Evolutionary conservation across 345 rosid genomes (phyloP), one percentile per base, ranked within the genome.

Genomic region (Brassica nigra): DNA sequence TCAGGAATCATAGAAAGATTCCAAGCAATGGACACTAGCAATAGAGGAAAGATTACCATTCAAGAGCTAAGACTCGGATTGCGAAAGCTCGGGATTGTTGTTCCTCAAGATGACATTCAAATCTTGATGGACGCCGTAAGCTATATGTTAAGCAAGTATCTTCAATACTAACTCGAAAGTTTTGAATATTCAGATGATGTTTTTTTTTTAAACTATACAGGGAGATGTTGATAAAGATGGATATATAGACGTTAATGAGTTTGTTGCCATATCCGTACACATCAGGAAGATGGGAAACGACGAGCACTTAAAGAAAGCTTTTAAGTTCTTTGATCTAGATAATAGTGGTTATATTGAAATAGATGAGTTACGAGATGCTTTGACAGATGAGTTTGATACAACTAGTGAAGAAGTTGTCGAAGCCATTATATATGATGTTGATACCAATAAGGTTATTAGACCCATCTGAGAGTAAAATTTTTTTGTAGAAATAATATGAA

Each of bases 101-200:
- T 96, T 72, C 78, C 97, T 4, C 97, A 93, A 67, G 73, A 89
- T 7, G 99, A 96, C 81, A 85, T 95, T 85, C 96, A 91, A 83
- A 93, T 93, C 76, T 83, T 95, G 58, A 95, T 95, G 99, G 98
- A 92, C 6, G 97, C 97, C 9, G 99, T 95, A 85, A 87, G 97
- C 77, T 6, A 68, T 23, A 23, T 23, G 27, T 28, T 10, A 33
- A 58, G 14, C 7, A 8, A 23, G 1, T 57, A 34, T 8, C 14
- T 31, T 8, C 47, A 36, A 16, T 52, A 27, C 58, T 42, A 2
- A 20, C 11, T 23, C n/a, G 11, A 58, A 47, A 34, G 11, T 61
- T 62, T 33, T 31, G 6, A 3, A 6, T 5, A 77, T 9, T 59
- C 4, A 1, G 30, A 90, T 79, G 81, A 78, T 63, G 67, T 59